phyloP scores from a whole-genome alignment of 495 filamentous ascomycete species.

The Aspergillus ellipticus region DNA sequence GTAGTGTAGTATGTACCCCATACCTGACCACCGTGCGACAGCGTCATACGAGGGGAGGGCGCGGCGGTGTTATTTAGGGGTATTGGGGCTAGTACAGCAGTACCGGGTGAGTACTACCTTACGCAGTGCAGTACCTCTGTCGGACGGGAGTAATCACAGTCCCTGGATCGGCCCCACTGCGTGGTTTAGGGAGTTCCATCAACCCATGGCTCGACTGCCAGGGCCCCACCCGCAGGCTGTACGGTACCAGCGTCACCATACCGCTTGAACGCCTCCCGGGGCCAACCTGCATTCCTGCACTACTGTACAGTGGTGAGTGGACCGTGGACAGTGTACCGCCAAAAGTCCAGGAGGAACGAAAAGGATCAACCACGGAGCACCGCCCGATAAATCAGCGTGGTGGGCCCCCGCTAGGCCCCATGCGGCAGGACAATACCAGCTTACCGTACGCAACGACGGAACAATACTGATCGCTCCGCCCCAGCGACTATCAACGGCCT shows the following conservation, averaged over 20 bases:
- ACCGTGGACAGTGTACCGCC: neutral
- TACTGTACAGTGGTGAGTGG: neutral
- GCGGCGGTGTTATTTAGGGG: neutral
- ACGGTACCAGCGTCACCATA: neutral
- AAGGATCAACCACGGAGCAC: neutral
- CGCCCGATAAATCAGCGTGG: neutral
- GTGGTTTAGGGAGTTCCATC: constrained; percentile 2
- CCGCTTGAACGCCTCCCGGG: neutral
- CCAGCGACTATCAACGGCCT: constrained; percentile 14
- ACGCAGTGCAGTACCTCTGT: no score
- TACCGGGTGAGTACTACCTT: no score
- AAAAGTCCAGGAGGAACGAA: no score
- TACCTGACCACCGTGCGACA: no score
- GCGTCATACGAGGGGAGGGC: no score
- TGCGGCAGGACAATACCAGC: neutral
- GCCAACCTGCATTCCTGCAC: neutral
- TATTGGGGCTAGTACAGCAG: no score
- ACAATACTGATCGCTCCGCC: constrained; percentile 9
- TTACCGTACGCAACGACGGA: neutral
- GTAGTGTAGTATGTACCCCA: no score
- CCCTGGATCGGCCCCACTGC: constrained; percentile 19
- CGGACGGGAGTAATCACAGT: constrained; percentile 2
- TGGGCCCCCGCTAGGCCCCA: neutral
- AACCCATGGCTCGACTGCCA: constrained; percentile 7
- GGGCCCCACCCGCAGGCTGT: neutral